phyloP scores from a whole-genome alignment of 495 filamentous ascomycete species.

The Annulohypoxylon bovei region DNA sequence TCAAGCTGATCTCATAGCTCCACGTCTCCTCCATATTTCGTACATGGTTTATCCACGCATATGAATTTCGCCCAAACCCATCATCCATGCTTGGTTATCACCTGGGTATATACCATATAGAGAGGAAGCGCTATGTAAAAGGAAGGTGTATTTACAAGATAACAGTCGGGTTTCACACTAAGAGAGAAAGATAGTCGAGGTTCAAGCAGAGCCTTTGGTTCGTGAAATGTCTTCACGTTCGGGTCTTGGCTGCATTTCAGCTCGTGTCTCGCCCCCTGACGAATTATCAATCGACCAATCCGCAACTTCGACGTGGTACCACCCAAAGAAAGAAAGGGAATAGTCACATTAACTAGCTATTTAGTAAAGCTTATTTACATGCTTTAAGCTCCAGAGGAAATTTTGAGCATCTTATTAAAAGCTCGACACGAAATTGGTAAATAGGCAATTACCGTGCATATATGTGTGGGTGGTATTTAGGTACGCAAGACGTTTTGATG shows the following conservation, averaged over 20 bases:
- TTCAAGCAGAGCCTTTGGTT: neutral
- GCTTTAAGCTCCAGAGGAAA: neutral
- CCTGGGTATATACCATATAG: neutral
- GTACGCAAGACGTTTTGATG: neutral
- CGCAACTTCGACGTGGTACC: neutral
- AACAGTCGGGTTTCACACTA: neutral
- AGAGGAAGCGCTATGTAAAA: neutral
- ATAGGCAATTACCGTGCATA: too few relatives aligned
- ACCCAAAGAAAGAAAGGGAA: neutral
- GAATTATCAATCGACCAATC: conserved; percentile 5
- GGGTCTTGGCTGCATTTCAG: conserved; percentile 37
- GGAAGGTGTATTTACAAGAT: neutral
- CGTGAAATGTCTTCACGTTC: neutral
- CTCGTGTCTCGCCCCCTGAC: conserved; percentile 16
- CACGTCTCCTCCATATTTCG: neutral
- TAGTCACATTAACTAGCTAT: neutral
- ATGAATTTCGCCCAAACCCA: neutral
- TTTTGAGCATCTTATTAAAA: neutral
- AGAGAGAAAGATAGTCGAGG: neutral
- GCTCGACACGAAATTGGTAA: neutral
- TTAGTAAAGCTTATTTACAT: neutral
- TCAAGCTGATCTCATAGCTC: neutral
- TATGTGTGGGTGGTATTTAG: neutral
- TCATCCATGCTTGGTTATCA: neutral
- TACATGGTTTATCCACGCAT: neutral